phyloP scores from a whole-genome alignment of 2,329 filamentous ascomycete genomes.

The Penicillium sp. region DNA sequence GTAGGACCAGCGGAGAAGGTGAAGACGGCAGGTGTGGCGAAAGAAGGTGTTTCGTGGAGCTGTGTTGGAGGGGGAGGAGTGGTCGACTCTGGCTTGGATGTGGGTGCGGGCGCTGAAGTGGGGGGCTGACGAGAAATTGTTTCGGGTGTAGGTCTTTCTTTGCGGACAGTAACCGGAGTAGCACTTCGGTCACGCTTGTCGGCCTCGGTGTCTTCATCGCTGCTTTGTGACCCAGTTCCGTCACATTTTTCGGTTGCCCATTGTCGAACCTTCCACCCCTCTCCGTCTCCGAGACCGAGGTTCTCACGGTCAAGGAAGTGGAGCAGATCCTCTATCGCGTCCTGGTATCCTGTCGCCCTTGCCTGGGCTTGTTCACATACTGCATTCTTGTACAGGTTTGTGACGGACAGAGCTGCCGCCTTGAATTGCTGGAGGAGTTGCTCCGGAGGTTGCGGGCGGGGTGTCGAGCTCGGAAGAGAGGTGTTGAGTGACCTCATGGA shows the following conservation, averaged over 20 bases:
- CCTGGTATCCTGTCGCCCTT: slow-evolving; percentile 81
- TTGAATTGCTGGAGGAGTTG: slow-evolving; percentile 84
- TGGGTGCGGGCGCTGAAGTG: slow-evolving; percentile 30
- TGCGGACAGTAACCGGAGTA: slow-evolving; percentile 35
- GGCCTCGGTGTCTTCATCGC: slow-evolving; percentile 46
- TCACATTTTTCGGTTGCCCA: slow-evolving; percentile 55
- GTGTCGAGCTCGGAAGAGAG: slow-evolving; percentile 55
- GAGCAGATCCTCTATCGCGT: slow-evolving; percentile 88
- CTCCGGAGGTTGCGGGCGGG: slow-evolving; percentile 49
- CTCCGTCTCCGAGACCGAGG: slow-evolving; percentile 74
- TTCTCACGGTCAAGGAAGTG: slow-evolving; percentile 78
- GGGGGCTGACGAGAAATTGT: slow-evolving; percentile 25
- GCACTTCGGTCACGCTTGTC: slow-evolving; percentile 40
- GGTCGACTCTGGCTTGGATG: slow-evolving; percentile 22
- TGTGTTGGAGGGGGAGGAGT: slow-evolving; percentile 19
- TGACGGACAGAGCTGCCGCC: slow-evolving; percentile 86
- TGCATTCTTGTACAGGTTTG: slow-evolving; percentile 92
- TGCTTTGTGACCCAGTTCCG: slow-evolving; percentile 36
- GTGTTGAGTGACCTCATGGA: slow-evolving; percentile 64
- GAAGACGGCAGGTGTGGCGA: slow-evolving; percentile 39
- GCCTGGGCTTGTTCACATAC: slow-evolving; percentile 73
- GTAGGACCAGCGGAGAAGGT: slow-evolving; percentile 45
- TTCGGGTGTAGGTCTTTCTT: slow-evolving; percentile 31
- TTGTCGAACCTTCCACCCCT: slow-evolving; percentile 65
- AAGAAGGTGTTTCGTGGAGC: slow-evolving; percentile 24